A percentile compares a stretch with the other conserved stretches of the same genome.
Conservation (phyloP, 768 basidiomycete species). For the Podaxis sp. region DNA sequence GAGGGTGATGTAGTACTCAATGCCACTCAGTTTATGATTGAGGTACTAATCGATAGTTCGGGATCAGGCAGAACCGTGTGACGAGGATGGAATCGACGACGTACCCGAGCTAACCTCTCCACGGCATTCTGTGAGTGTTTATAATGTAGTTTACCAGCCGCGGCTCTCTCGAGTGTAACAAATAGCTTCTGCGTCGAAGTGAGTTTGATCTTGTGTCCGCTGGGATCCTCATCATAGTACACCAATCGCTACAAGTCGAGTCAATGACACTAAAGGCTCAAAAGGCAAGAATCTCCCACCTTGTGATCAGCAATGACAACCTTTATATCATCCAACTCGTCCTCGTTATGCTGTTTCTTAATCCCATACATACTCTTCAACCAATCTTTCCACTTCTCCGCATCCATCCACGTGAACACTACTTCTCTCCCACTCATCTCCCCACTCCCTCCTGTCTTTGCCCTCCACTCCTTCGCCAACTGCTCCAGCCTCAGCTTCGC, state of each 20-base stretch:
- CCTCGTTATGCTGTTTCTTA: constrained; percentile 19
- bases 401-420: constrained; percentile 90
- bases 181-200: constrained; percentile 51
- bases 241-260: constrained; percentile 47
- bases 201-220: constrained; percentile 51
- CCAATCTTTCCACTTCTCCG: constrained; percentile 80
- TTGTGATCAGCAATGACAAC: constrained; percentile 81
- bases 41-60: constrained; percentile 27
- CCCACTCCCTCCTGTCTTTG: constrained; percentile 35
- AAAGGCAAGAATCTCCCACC: constrained; percentile 35
- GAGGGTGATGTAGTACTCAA: constrained; percentile 32
- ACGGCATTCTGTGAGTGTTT: constrained; percentile 69
- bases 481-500: constrained; percentile 45
- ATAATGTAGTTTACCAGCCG: constrained; percentile 40
- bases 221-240: constrained; percentile 70
- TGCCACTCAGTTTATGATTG: constrained; percentile 32
- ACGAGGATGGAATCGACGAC: constrained; percentile 11
- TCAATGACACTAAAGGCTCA: background rate
- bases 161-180: constrained; percentile 64
- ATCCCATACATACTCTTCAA: constrained; percentile 90
- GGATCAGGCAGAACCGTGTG: background rate
- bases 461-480: constrained; percentile 59
- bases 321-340: constrained; percentile 32
- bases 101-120: constrained; percentile 62
- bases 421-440: constrained; percentile 49